Conservation (phyloP, 768 basidiomycete genomes). For the Grammothele lineata region DNA sequence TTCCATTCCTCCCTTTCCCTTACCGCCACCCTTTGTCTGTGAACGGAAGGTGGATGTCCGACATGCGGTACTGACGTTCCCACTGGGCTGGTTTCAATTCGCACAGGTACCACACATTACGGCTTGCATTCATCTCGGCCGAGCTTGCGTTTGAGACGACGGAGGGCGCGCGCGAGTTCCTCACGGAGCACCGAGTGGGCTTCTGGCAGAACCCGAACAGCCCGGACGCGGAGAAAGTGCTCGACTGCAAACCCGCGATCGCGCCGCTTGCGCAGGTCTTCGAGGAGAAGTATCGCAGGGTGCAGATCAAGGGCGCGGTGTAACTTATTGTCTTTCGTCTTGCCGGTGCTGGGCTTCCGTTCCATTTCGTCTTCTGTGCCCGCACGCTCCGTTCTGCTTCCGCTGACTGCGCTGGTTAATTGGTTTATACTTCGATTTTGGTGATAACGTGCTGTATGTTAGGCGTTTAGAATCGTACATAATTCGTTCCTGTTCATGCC, state of each 20-base stretch:
- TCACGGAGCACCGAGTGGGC: slow-evolving; percentile 63
- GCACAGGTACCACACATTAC: slow-evolving; percentile 75
- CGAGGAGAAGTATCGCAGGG: slow-evolving; percentile 80
- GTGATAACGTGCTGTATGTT: no score
- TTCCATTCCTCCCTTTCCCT: slow-evolving; percentile 1
- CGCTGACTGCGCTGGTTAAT: no score
- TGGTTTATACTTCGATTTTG: no score
- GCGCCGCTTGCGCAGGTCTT: slow-evolving; percentile 56
- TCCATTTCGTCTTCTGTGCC: no score
- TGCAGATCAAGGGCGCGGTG: slow-evolving; percentile 91
- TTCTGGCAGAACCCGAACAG: slow-evolving; percentile 61
- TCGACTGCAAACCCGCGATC: slow-evolving; percentile 70
- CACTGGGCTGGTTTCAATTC: neutral
- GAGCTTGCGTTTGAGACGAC: slow-evolving; percentile 82
- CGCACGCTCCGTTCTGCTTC: no score
- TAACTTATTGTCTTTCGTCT: slow-evolving; percentile 28
- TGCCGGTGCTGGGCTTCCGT: no score
- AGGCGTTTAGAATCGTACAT: no score
- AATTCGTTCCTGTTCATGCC: no score
- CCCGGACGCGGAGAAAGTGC: slow-evolving; percentile 55
- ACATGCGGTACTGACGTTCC: slow-evolving; percentile 1
- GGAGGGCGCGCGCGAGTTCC: slow-evolving; percentile 61
- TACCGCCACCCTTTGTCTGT: no score
- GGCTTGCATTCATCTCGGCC: slow-evolving; percentile 70
- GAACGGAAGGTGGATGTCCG: neutral